Evolutionary conservation across 2,329 filamentous ascomycete genomes (phyloP).

Genomic region (Diaporthe aspalathi): DNA sequence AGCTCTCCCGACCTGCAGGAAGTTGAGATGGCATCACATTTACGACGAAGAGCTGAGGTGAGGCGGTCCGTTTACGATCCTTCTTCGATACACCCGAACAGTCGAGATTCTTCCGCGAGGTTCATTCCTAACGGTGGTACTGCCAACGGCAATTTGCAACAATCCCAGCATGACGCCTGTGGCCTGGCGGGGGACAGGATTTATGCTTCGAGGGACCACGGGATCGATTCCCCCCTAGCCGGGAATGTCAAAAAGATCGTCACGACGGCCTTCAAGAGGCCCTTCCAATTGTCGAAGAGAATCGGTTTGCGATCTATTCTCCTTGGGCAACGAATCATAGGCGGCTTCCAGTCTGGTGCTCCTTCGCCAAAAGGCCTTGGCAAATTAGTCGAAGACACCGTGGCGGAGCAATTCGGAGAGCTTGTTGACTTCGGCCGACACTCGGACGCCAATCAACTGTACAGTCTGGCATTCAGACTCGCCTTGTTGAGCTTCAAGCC

Average conservation of each 20-base stretch:
- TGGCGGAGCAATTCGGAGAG: constrained; percentile 25
- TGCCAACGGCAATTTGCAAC: background rate
- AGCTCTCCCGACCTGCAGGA: background rate
- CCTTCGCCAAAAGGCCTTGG: background rate
- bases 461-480: constrained; percentile 19
- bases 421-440: constrained; percentile 28
- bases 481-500: constrained; percentile 21
- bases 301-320: background rate
- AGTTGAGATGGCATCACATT: background rate
- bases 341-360: constrained; percentile 12
- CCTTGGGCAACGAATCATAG: constrained; percentile 1
- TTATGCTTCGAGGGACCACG: background rate
- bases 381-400: constrained; percentile 18
- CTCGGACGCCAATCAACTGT: background rate
- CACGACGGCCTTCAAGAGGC: background rate
- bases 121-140: no score
- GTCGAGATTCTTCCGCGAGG: rapidly evolving
- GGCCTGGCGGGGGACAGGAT: background rate
- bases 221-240: background rate
- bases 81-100: constrained; percentile 17
- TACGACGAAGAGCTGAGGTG: constrained; percentile 24
- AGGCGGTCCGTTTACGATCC: constrained; percentile 38
- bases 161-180: background rate
- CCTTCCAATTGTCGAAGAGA: background rate
- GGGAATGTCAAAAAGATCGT: constrained; percentile 17